These are phyloP conservation scores for Trichoderma sp. DNA, from an alignment of 2,329 filamentous ascomycete species.

Conservation along the genomic window DNA sequence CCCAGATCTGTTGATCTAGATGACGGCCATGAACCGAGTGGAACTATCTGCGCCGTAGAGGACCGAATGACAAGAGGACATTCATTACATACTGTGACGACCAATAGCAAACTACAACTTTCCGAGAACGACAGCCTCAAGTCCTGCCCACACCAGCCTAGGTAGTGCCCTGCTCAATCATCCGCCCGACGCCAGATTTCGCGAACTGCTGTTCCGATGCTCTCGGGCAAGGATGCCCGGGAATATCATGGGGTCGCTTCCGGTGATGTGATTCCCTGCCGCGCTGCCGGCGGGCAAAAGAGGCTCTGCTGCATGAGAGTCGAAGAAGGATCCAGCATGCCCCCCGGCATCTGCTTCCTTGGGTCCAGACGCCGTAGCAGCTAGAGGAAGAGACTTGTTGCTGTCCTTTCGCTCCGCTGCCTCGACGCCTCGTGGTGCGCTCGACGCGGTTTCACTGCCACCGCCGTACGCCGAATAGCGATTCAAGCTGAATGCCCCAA, in stretches of 20 bases:
- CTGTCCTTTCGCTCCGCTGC: constrained; percentile 10
- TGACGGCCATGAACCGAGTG: too few relatives aligned
- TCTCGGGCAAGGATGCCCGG: constrained; percentile 67
- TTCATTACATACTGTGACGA: constrained; percentile 8
- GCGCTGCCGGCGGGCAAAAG: constrained; percentile 45
- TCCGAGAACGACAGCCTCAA: background rate
- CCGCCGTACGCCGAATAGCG: constrained; percentile 47
- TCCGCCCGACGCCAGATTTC: constrained; percentile 35
- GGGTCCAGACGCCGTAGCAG: background rate
- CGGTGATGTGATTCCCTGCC: constrained; percentile 54
- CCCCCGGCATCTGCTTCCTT: background rate
- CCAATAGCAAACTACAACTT: background rate
- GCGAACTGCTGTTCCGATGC: constrained; percentile 47
- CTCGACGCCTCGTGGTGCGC: constrained; percentile 31
- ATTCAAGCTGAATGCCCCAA: constrained; percentile 41
- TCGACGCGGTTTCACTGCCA: background rate
- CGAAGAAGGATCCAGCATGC: background rate
- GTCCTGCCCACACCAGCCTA: background rate
- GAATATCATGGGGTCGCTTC: constrained; percentile 69
- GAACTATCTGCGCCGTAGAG: too few relatives aligned
- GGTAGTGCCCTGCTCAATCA: background rate
- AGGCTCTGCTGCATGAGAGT: constrained; percentile 36
- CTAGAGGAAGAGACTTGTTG: background rate
- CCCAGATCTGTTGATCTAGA: too few relatives aligned
- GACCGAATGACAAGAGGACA: too few relatives aligned